phyloP scores from a whole-genome alignment of 345 rosid species.

The Erucastrum elatum region DNA sequence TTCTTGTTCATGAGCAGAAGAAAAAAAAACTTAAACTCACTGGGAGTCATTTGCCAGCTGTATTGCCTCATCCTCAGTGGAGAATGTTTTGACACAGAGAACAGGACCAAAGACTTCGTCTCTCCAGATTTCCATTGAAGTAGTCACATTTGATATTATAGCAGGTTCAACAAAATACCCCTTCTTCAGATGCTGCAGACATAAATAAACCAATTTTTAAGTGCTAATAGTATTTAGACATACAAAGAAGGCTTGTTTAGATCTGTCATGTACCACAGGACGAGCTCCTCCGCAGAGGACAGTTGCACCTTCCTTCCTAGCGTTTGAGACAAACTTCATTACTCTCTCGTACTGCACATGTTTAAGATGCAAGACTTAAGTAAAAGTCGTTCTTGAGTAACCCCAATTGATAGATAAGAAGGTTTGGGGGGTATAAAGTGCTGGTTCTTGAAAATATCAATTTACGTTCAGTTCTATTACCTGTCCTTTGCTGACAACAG shows the following conservation, averaged over 20 bases:
- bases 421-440: not conserved
- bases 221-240: constrained; percentile 17
- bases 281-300: constrained; percentile 76
- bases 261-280: constrained; percentile 57
- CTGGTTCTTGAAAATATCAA: constrained; percentile 13
- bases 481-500: constrained; percentile 84
- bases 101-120: constrained; percentile 99
- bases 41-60: constrained; percentile 87
- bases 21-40: constrained; percentile 51
- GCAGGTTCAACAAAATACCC: constrained; percentile 89
- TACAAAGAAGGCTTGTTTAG: not conserved
- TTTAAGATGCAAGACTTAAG: constrained; percentile 8
- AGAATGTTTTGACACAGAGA: constrained; percentile 84
- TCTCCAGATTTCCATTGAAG: constrained; percentile 98
- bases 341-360: constrained; percentile 72
- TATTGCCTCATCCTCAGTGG: constrained; percentile 92
- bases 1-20: constrained; percentile 3
- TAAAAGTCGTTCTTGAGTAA: not conserved
- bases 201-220: constrained; percentile 21
- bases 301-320: constrained; percentile 92
- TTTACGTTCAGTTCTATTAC: constrained; percentile 41
- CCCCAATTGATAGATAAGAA: not conserved
- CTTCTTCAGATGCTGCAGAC: constrained; percentile 68
- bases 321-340: constrained; percentile 72
- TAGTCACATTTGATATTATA: constrained; percentile 66